Evolutionary conservation across 768 basidiomycete genomes (phyloP).

Genomic region (Tricholoma matsutake): DNA sequence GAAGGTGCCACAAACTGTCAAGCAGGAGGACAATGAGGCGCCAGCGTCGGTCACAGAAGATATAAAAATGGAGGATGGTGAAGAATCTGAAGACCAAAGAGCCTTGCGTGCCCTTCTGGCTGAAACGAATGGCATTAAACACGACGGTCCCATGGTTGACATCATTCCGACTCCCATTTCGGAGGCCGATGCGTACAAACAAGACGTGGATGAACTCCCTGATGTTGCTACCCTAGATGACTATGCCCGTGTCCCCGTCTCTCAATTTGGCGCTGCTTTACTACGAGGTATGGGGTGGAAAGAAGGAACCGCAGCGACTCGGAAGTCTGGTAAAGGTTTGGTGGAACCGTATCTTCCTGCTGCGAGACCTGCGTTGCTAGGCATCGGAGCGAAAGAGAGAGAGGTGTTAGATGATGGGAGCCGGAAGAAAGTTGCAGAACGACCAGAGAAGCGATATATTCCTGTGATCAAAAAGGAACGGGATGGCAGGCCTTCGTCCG

Average conservation of each 20-base stretch:
- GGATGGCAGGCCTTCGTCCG: constrained; percentile 28
- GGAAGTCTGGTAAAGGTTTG: constrained; percentile 57
- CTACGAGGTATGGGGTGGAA: constrained; percentile 98
- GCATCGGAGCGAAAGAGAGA: constrained; percentile 91
- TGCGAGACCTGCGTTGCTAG: constrained; percentile 81
- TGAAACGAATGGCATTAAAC: constrained; percentile 39
- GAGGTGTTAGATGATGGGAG: constrained; percentile 70
- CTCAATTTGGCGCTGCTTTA: constrained; percentile 90
- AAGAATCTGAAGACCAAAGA: constrained; percentile 71
- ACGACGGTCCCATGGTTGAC: constrained; percentile 46
- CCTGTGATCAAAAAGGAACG: constrained; percentile 77
- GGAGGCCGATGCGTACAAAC: constrained; percentile 80
- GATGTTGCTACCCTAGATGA: constrained; percentile 76
- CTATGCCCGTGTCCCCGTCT: constrained; percentile 88
- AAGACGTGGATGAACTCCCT: constrained; percentile 81
- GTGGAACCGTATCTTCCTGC: constrained; percentile 80
- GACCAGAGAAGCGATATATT: constrained; percentile 74
- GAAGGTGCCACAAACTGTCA: constrained; percentile 33
- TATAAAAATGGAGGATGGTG: constrained; percentile 31
- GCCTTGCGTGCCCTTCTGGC: constrained; percentile 81
- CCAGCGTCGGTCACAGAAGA: constrained; percentile 19
- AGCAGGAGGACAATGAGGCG: constrained; percentile 25
- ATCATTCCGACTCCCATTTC: constrained; percentile 64
- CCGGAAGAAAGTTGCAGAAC: constrained; percentile 46
- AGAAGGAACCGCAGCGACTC: constrained; percentile 68